A percentile compares a stretch with the other conserved stretches of the same genome.
phyloP scores from a whole-genome alignment of 2,329 filamentous ascomycete genomes.

The Mycosphaerella sp. region DNA sequence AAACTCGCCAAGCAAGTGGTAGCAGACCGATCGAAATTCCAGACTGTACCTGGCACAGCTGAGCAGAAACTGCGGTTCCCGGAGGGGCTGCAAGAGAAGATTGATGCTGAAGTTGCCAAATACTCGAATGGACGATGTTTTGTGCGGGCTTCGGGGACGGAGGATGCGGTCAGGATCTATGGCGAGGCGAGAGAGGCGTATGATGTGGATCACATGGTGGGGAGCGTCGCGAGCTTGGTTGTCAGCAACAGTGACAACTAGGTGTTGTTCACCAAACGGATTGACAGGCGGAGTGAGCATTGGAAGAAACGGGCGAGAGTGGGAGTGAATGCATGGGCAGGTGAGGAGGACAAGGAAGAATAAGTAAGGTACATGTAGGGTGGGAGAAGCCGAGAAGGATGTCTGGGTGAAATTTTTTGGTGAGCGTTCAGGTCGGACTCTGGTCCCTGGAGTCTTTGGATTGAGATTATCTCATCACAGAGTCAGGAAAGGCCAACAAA shows the following conservation, averaged over 20 bases:
- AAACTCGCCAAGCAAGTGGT: slow-evolving; percentile 92
- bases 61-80: slow-evolving; percentile 82
- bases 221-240: slow-evolving; percentile 55
- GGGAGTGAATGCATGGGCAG: too few species aligned
- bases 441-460: too few species aligned
- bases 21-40: slow-evolving; percentile 78
- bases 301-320: too few species aligned
- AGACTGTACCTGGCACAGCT: slow-evolving; percentile 69
- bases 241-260: slow-evolving; percentile 11
- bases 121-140: slow-evolving; percentile 87
- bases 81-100: slow-evolving; percentile 71
- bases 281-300: too few species aligned
- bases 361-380: too few species aligned
- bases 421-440: too few species aligned
- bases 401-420: too few species aligned
- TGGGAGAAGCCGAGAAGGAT: too few species aligned
- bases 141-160: slow-evolving; percentile 86
- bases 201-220: slow-evolving; percentile 85
- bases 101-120: slow-evolving; percentile 81
- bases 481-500: too few species aligned
- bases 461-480: too few species aligned
- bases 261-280: too few species aligned
- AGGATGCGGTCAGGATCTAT: slow-evolving; percentile 94
- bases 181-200: slow-evolving; percentile 84
- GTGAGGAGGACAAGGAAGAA: too few species aligned